phyloP scores from a whole-genome alignment of 345 rosid genomes.

The Fremontodendron californicum region DNA sequence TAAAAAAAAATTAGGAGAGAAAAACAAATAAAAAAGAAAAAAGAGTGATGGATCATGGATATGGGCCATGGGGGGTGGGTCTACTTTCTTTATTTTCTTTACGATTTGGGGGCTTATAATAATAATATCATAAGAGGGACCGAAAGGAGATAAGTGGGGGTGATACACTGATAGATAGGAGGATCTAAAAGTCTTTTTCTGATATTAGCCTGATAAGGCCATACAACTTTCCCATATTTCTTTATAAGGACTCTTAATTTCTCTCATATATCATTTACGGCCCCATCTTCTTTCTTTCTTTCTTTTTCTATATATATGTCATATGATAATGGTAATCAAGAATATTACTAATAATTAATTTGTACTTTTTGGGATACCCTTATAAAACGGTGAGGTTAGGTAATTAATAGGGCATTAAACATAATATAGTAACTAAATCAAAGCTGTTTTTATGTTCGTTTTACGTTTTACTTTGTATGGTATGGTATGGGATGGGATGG shows the following conservation, averaged over 20 bases:
- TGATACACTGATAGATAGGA: slow-evolving; percentile 18
- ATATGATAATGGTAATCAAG: no score
- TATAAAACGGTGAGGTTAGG: no score
- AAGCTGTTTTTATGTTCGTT: no score
- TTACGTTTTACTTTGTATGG: no score
- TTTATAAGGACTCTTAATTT: slow-evolving; percentile 16
- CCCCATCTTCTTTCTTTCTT: not conserved
- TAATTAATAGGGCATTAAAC: no score
- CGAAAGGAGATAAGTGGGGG: slow-evolving; percentile 16
- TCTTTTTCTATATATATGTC: not conserved
- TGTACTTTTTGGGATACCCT: no score
- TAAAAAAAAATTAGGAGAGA: not conserved
- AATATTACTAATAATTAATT: no score
- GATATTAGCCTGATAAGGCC: slow-evolving; percentile 25
- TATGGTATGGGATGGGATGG: no score
- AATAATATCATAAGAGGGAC: not conserved
- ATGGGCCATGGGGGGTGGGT: not conserved
- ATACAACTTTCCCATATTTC: not conserved
- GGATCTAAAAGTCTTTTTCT: not conserved
- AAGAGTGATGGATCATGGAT: not conserved
- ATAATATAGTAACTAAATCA: no score
- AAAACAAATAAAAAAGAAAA: not conserved
- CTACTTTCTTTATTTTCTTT: not conserved
- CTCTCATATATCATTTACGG: not conserved
- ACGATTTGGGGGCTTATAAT: slow-evolving; percentile 24